Conservation (phyloP, 2,329 filamentous ascomycete genomes). For the Rasamsonia emersonii region DNA sequence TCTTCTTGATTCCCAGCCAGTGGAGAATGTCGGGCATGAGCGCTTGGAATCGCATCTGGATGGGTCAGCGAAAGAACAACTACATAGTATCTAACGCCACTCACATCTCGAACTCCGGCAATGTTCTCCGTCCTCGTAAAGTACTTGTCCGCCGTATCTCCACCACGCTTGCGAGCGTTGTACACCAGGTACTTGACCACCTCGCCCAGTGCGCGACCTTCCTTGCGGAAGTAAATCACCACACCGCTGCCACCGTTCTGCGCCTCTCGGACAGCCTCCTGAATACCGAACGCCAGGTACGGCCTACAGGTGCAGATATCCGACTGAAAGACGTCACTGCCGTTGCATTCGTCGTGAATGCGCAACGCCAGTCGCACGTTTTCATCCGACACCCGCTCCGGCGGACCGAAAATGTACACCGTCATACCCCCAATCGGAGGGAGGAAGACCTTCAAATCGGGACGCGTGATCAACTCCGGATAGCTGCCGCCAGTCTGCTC, state of each 20-base stretch:
- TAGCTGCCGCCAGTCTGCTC: conserved; percentile 95
- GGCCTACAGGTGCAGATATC: conserved; percentile 93
- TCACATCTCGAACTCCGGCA: conserved; percentile 72
- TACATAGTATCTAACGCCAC: too few species aligned
- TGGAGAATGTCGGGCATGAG: conserved; percentile 97
- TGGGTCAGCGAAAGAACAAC: conserved; percentile 9
- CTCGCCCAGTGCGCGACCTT: conserved; percentile 87
- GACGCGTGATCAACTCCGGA: conserved; percentile 89
- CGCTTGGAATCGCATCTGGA: conserved; percentile 88
- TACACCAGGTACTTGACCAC: conserved; percentile 80
- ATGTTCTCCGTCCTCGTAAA: conserved; percentile 98
- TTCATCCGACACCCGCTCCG: conserved; percentile 85
- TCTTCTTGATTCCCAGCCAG: conserved; percentile 97
- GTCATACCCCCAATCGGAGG: conserved; percentile 93
- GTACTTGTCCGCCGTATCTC: conserved; percentile 47
- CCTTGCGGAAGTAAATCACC: conserved; percentile 98
- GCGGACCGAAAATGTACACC: conserved; percentile 94
- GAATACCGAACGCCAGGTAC: conserved; percentile 93
- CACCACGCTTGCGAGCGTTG: conserved; percentile 39
- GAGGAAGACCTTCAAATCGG: conserved; percentile 90
- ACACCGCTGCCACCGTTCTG: conserved; percentile 89
- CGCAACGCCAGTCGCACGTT: conserved; percentile 72
- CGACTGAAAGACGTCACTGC: conserved; percentile 93
- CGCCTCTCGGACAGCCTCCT: conserved; percentile 94
- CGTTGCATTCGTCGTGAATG: conserved; percentile 86